phyloP scores from a whole-genome alignment of 306 rosid genomes.

The Cyclanthera cordifolia region DNA sequence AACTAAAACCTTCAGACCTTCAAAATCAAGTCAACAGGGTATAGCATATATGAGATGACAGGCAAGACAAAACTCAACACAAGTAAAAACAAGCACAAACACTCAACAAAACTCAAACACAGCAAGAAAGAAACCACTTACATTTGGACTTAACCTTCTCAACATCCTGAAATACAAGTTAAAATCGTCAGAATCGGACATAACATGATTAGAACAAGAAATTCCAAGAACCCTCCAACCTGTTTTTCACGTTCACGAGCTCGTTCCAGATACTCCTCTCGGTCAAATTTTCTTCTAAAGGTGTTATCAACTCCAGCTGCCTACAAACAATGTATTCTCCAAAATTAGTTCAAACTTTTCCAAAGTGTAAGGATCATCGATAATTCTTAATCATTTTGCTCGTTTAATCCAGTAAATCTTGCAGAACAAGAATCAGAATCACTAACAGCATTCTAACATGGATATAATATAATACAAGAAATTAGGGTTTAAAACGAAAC shows the following conservation, averaged over 20 bases:
- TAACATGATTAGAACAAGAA: background rate
- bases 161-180: constrained; percentile 8
- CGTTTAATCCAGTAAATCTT: background rate
- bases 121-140: constrained; percentile 9
- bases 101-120: background rate
- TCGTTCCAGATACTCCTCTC: constrained; percentile 81
- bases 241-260: constrained; percentile 90
- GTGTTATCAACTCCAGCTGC: constrained; percentile 82
- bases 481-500: background rate
- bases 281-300: constrained; percentile 83
- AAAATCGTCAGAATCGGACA: constrained; percentile 4
- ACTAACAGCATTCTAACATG: background rate
- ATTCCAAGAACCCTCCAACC: constrained; percentile 24
- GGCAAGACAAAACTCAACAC: too few species aligned
- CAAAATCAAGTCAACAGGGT: background rate
- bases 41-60: background rate
- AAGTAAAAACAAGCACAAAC: background rate
- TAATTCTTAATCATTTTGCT: background rate
- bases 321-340: constrained; percentile 21
- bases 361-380: background rate
- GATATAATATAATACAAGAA: background rate
- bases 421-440: background rate
- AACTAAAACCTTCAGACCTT: background rate
- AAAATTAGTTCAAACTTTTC: background rate
- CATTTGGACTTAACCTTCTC: constrained; percentile 53